Evolutionary conservation across 139 green algal species (phyloP).

Genomic region (Desmodesmus armatus): DNA sequence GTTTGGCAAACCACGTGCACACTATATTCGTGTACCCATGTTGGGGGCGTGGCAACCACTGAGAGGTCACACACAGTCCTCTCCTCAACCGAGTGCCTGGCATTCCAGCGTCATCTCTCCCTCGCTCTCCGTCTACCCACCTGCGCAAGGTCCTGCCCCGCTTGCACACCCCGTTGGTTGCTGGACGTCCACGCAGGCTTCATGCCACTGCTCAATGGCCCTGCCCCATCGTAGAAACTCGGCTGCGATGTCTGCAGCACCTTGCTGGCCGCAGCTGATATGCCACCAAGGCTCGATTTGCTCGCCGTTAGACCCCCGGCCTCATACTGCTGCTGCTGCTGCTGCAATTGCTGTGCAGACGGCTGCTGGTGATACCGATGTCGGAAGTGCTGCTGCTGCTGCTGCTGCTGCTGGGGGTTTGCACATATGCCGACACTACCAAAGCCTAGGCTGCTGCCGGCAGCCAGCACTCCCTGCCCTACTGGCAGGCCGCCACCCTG

Average conservation of each 20-base stretch:
- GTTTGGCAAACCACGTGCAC: too few species aligned
- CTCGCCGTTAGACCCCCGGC: neutral
- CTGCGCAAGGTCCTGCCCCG: neutral
- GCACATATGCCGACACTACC: too few species aligned
- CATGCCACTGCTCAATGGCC: constrained; percentile 11
- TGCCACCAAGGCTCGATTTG: neutral
- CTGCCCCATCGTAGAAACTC: constrained; percentile 28
- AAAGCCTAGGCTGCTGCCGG: too few species aligned
- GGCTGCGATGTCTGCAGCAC: neutral
- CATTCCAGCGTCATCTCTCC: too few species aligned
- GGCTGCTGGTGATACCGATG: neutral
- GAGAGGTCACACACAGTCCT: too few species aligned
- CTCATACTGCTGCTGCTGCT: neutral
- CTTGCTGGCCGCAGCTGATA: constrained; percentile 18
- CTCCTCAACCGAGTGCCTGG: too few species aligned
- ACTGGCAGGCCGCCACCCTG: neutral
- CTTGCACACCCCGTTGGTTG: neutral
- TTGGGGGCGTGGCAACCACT: too few species aligned
- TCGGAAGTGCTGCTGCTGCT: neutral
- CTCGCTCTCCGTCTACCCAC: too few species aligned
- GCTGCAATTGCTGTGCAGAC: neutral
- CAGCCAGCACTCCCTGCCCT: too few species aligned
- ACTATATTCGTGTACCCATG: too few species aligned
- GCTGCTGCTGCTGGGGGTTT: constrained; percentile 12
- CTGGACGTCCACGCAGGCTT: constrained; percentile 23